Evolutionary conservation across 2,329 filamentous ascomycete genomes (phyloP).

Genomic region (Penicillium sp.): DNA sequence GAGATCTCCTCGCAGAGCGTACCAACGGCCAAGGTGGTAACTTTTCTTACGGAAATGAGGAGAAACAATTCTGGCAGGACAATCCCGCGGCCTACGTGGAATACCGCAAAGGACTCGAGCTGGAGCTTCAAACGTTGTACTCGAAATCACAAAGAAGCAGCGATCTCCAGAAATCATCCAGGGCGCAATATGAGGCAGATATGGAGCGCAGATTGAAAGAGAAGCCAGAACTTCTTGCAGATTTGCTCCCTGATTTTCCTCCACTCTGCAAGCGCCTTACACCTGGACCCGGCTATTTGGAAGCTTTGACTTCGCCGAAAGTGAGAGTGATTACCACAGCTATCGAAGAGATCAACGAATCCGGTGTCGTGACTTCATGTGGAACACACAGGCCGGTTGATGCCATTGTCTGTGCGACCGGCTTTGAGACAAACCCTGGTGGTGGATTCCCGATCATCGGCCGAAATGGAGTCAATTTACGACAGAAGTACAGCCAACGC

Average conservation of each 20-base stretch:
- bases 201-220: neutral
- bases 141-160: slow-evolving; percentile 22
- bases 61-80: too few species aligned
- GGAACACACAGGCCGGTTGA: slow-evolving; percentile 20
- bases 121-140: slow-evolving; percentile 29
- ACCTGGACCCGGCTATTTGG: slow-evolving; percentile 26
- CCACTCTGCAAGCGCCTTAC: slow-evolving; percentile 23
- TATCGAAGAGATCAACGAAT: slow-evolving; percentile 12
- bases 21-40: neutral
- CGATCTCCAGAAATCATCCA: neutral
- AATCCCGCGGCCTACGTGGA: too few species aligned
- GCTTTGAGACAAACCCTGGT: slow-evolving; percentile 16
- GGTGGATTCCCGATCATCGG: slow-evolving; percentile 31
- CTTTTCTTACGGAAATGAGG: too few species aligned
- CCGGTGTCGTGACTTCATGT: slow-evolving; percentile 17
- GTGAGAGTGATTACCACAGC: slow-evolving; percentile 16
- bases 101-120: slow-evolving; percentile 17
- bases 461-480: slow-evolving; percentile 27
- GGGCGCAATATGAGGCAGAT: neutral
- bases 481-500: slow-evolving; percentile 21
- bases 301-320: slow-evolving; percentile 22
- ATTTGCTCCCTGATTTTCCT: slow-evolving; percentile 8
- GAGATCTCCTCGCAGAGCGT: too few species aligned
- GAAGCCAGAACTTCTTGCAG: neutral
- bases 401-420: slow-evolving; percentile 14